These are phyloP conservation scores for Podaxis mareebaensis DNA, from an alignment of 768 basidiomycete species.

Conservation along the genomic window DNA sequence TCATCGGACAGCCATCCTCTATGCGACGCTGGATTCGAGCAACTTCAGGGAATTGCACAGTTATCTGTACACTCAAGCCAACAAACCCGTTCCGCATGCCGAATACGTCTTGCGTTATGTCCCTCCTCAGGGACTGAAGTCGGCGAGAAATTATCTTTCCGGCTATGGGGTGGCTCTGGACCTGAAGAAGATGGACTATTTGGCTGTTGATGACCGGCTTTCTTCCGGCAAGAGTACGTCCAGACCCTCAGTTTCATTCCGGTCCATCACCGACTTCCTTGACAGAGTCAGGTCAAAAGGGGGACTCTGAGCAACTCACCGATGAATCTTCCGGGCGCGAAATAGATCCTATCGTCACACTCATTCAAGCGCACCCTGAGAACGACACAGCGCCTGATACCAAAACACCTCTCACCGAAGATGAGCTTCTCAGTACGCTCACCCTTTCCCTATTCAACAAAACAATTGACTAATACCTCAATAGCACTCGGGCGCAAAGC, in stretches of 20 bases:
- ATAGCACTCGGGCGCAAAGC: slow-evolving; percentile 74
- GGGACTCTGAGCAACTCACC: slow-evolving; percentile 18
- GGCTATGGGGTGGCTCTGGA: slow-evolving; percentile 94
- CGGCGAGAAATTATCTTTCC: slow-evolving; percentile 53
- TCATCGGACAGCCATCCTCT: slow-evolving; percentile 71
- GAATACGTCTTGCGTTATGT: slow-evolving; percentile 79
- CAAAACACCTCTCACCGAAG: slow-evolving; percentile 44
- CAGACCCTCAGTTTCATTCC: background rate
- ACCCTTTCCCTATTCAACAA: background rate
- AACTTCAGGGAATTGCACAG: slow-evolving; percentile 74
- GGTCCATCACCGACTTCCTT: background rate
- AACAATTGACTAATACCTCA: slow-evolving; percentile 5
- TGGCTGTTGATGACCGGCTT: slow-evolving; percentile 86
- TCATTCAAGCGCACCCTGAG: slow-evolving; percentile 41
- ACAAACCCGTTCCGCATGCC: slow-evolving; percentile 44
- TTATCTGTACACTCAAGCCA: slow-evolving; percentile 55
- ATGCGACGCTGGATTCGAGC: slow-evolving; percentile 63
- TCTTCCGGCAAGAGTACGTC: slow-evolving; percentile 26
- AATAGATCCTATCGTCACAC: slow-evolving; percentile 36
- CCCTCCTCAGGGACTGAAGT: slow-evolving; percentile 36
- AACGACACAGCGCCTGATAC: slow-evolving; percentile 37
- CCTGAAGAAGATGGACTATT: slow-evolving; percentile 96
- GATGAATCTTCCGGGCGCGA: slow-evolving; percentile 27
- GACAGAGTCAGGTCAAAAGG: slow-evolving; percentile 15
- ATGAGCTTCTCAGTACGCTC: slow-evolving; percentile 56